Evolutionary conservation across 139 green algal genomes (phyloP).

Genomic region (Tetraselmis chui): DNA sequence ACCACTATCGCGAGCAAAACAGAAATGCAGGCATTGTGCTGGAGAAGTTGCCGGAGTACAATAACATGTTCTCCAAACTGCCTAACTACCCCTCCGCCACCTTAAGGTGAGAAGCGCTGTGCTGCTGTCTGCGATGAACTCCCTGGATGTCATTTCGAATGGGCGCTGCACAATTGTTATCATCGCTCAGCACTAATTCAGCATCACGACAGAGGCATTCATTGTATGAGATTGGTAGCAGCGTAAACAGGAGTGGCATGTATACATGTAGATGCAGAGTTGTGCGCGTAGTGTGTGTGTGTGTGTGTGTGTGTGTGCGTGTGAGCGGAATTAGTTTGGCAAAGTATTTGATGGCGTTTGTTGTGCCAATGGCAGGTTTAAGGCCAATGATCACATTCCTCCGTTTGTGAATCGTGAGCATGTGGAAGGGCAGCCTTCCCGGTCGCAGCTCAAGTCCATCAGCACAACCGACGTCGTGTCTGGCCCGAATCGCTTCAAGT

Average conservation of each 20-base stretch:
- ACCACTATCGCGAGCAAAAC: slow-evolving; percentile 61
- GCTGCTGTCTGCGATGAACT: not conserved
- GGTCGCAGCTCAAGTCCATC: slow-evolving; percentile 2
- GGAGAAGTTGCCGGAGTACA: slow-evolving; percentile 44
- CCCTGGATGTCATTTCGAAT: not conserved
- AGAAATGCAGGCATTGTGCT: slow-evolving; percentile 46
- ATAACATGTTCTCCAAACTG: slow-evolving; percentile 59
- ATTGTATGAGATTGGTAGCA: too few species aligned
- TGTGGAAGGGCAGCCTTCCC: slow-evolving; percentile 33
- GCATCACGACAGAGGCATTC: not conserved
- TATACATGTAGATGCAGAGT: too few species aligned
- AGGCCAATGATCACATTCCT: too few species aligned
- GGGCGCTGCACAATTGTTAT: not conserved
- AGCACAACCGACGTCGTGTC: slow-evolving; percentile 19
- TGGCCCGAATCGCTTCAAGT: slow-evolving; percentile 5
- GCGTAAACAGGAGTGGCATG: too few species aligned
- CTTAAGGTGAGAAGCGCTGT: slow-evolving; percentile 22
- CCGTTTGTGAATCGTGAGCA: slow-evolving; percentile 17
- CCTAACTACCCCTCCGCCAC: slow-evolving; percentile 40
- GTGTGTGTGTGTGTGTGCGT: too few species aligned
- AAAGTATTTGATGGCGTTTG: too few species aligned
- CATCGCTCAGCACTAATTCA: not conserved
- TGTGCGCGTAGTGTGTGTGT: too few species aligned
- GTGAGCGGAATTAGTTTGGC: too few species aligned
- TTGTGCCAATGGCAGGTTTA: too few species aligned